Base-by-base conservation (phyloP, 257 asterid species). In the Ehretia macrophylla region DNA sequence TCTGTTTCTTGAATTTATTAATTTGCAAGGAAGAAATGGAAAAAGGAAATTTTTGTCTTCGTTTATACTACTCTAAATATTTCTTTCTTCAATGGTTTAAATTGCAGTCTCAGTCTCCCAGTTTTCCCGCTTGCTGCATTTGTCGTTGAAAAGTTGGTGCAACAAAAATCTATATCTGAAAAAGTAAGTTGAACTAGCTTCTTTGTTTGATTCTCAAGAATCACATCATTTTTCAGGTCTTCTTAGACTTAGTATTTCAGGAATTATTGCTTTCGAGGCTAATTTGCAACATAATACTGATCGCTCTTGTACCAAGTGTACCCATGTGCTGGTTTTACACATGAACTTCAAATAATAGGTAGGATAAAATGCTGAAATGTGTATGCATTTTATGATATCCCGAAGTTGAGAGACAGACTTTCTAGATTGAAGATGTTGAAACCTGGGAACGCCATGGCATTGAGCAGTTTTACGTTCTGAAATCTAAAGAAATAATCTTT, bases 81-180 rank as follows among this genome's bases (percentile, higher is more conserved):
- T 20, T 58, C 22, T 39, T 60, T 62, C 38, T 37, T 11, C 63
- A 21, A 17, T 51, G 17, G 53, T 61, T 64, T 19, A 37, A 18
- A 17, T 55, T 81, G 73, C 97, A 93, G 99, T 73, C 72, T 89
- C 40, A 85, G 95, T 65, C 95, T 93, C 63, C 94, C 83, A 17
- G 60, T 89, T 68, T 86, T 86, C 66, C 88, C 97, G 10, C 72
- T 93, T 45, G 87, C 87, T 68, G 89, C 99, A 13, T 93, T 83
- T 73, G 77, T 76, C 57, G 94, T 93, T 13, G 99, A 92, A 71
- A 84, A 81, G 76, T 67, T 71, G 79, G 87, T 80, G 67, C 80
- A 77, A 77, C 75, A 68, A 42, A 76, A 83, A 51, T 56, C 57
- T 59, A 78, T 89, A 50, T 75, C 84, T 60, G 95, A 86, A 59